These are phyloP conservation scores for Cyclostephanos tholiformis DNA, from an alignment of 108 stramenopile genomes.

Conservation along the genomic window DNA sequence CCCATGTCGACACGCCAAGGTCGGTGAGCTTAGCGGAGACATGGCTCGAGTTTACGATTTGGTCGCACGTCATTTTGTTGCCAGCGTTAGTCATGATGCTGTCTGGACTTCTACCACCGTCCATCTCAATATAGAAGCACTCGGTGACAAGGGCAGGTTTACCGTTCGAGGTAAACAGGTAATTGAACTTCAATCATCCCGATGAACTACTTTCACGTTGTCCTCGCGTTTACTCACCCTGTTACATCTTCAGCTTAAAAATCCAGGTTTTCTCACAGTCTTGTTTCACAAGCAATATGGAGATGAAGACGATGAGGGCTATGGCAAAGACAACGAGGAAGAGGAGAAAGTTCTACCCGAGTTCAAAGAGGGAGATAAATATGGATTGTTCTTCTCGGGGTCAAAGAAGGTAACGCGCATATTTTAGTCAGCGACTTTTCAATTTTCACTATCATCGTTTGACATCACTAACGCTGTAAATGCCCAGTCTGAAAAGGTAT, in stretches of 20 bases:
- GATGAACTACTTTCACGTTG: not conserved
- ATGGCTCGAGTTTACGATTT: constrained; percentile 89
- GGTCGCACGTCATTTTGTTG: constrained; percentile 87
- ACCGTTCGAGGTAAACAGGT: constrained; percentile 74
- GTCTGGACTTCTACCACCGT: constrained; percentile 84
- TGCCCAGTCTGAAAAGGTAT: not conserved
- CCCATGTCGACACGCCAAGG: constrained; percentile 64
- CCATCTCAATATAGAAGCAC: constrained; percentile 63
- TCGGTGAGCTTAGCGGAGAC: constrained; percentile 74
- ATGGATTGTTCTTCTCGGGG: constrained; percentile 44
- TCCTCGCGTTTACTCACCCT: not conserved
- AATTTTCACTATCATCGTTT: not conserved
- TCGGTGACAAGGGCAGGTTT: constrained; percentile 77
- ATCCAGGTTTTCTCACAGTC: constrained; percentile 82
- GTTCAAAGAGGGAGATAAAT: constrained; percentile 70
- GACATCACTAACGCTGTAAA: not conserved
- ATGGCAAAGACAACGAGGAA: constrained; percentile 62
- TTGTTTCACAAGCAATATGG: constrained; percentile 82
- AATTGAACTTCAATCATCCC: not conserved
- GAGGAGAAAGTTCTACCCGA: constrained; percentile 81
- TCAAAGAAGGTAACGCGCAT: constrained; percentile 31
- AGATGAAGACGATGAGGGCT: constrained; percentile 59
- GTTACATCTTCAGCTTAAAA: constrained; percentile 36
- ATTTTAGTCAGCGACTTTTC: not conserved
- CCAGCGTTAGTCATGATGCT: constrained; percentile 85